Conservation (phyloP, 108 stramenopile species). For the Nannochloropsis salina region DNA sequence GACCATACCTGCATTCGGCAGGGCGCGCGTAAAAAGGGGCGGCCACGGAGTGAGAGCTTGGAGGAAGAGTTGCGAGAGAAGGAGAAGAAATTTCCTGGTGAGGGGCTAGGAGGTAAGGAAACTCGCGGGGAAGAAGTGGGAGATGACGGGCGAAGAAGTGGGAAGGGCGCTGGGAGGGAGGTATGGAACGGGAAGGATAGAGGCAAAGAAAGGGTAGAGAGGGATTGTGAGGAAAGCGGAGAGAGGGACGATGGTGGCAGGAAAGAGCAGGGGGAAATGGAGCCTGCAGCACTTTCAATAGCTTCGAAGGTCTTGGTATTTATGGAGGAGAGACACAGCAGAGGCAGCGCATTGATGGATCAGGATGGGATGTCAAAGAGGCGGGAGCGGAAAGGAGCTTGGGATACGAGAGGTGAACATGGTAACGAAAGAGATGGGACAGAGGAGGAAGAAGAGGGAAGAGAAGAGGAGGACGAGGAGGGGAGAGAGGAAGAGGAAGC, state of each 20-base stretch:
- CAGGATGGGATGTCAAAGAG: neutral
- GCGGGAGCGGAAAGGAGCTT: neutral
- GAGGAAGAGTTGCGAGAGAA: neutral
- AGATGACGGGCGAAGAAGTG: neutral
- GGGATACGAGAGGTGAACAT: neutral
- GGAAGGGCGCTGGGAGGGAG: neutral
- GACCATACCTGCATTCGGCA: neutral
- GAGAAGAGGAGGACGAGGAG: neutral
- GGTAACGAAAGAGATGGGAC: neutral
- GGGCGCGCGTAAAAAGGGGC: neutral
- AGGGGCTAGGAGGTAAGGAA: neutral
- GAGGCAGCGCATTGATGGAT: neutral
- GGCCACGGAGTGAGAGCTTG: conserved; percentile 2
- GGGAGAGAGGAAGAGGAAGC: neutral
- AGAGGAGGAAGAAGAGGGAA: neutral
- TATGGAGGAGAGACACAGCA: neutral
- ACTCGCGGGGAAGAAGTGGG: neutral
- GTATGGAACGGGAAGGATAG: neutral
- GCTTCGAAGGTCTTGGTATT: neutral
- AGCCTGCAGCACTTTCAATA: neutral
- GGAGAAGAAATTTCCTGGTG: neutral
- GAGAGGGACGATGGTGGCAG: neutral
- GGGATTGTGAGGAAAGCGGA: neutral
- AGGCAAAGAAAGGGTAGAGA: neutral
- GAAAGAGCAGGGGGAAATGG: too few relatives aligned